Evolutionary conservation across 2,329 filamentous ascomycete genomes (phyloP).

Genomic region (Byssoonygena ceratinophila): DNA sequence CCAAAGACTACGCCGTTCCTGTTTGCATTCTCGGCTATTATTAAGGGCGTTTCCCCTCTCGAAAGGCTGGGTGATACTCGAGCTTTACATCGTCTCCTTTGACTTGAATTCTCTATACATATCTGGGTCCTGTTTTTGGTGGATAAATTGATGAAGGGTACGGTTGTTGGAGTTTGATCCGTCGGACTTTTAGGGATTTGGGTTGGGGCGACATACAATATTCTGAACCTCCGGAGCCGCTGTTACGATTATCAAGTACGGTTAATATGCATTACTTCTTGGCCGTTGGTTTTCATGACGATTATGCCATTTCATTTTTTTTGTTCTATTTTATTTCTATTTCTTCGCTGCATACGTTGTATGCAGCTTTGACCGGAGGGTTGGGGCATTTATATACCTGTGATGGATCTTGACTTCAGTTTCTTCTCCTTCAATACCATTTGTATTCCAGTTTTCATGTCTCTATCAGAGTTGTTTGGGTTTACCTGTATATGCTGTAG

Average conservation of each 20-base stretch:
- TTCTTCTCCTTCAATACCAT: too few relatives aligned
- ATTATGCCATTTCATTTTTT: not conserved
- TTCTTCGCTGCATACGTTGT: not conserved
- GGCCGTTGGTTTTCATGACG: not conserved
- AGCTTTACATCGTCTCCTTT: not conserved
- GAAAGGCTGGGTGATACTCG: not conserved
- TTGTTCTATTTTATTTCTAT: not conserved
- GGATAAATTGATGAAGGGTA: slow-evolving; percentile 3
- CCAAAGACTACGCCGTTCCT: not conserved
- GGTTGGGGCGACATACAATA: not conserved
- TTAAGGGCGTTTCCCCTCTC: not conserved
- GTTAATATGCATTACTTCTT: slow-evolving; percentile 1
- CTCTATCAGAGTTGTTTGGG: too few relatives aligned
- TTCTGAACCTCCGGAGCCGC: not conserved
- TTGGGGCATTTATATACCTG: not conserved
- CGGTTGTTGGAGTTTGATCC: not conserved
- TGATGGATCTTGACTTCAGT: not conserved
- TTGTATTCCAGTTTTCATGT: not conserved
- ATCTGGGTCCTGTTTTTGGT: not conserved
- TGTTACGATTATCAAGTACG: not conserved
- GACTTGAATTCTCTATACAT: not conserved
- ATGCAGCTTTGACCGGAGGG: not conserved
- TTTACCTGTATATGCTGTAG: too few relatives aligned
- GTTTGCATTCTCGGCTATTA: not conserved
- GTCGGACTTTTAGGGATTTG: not conserved